Evolutionary conservation across 2,329 filamentous ascomycete species (phyloP).

Genomic region (Exophiala mesophila): DNA sequence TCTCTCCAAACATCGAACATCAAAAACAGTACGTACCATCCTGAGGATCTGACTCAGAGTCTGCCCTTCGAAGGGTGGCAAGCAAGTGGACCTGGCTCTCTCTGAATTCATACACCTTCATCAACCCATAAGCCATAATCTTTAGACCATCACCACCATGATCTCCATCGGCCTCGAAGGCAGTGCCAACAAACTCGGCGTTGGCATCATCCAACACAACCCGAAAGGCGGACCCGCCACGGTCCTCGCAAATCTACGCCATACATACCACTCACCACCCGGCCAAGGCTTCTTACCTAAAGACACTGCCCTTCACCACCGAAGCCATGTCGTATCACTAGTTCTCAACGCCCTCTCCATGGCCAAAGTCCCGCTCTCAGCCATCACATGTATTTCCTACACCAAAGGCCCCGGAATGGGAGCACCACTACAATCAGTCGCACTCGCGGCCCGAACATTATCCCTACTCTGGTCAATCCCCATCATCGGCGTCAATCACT

Average conservation of each 20-base stretch:
- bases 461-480: constrained; percentile 78
- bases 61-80: too few relatives aligned
- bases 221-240: constrained; percentile 50
- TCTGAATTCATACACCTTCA: too few relatives aligned
- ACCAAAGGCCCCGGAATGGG: constrained; percentile 97
- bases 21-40: neutral
- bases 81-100: too few relatives aligned
- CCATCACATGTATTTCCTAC: constrained; percentile 91
- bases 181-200: constrained; percentile 94
- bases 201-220: constrained; percentile 83
- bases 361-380: constrained; percentile 55
- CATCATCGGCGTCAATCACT: constrained; percentile 96
- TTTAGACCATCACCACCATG: constrained; percentile 36
- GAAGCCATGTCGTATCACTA: constrained; percentile 74
- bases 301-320: constrained; percentile 90
- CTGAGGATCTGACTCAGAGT: neutral
- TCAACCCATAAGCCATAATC: constrained; percentile 1
- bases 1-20: too few relatives aligned
- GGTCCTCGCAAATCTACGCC: constrained; percentile 87
- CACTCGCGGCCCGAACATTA: constrained; percentile 76
- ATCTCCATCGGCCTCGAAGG: constrained; percentile 77
- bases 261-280: constrained; percentile 88
- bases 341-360: constrained; percentile 72
- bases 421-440: constrained; percentile 80
- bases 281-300: constrained; percentile 94